These are phyloP conservation scores for Mucuna pruriens DNA, from an alignment of 306 rosid genomes.

Conservation along the genomic window DNA sequence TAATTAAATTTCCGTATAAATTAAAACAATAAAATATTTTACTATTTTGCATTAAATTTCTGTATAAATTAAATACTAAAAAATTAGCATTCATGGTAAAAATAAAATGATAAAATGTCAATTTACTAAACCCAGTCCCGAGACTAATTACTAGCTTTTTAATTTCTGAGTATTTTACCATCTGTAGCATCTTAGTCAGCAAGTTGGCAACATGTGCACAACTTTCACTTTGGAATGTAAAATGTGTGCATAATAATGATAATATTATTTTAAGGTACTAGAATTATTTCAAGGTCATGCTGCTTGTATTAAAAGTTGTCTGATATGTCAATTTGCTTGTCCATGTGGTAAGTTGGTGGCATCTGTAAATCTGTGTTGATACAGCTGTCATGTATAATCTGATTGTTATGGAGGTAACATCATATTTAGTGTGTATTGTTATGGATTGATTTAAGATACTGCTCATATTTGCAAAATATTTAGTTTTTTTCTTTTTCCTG, in stretches of 20 bases:
- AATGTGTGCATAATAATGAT: background rate
- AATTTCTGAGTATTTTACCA: background rate
- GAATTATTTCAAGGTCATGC: conserved; percentile 17
- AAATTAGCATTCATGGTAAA: too few relatives aligned
- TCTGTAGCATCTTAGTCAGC: conserved; percentile 8
- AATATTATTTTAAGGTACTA: conserved; percentile 1
- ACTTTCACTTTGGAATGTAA: background rate
- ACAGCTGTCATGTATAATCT: conserved; percentile 16
- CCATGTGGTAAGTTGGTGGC: conserved; percentile 1
- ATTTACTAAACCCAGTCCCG: background rate
- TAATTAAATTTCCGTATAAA: too few relatives aligned
- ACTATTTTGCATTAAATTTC: too few relatives aligned
- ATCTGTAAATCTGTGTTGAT: conserved; percentile 11
- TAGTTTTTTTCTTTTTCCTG: background rate
- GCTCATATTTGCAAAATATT: conserved; percentile 11
- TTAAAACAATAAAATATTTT: background rate
- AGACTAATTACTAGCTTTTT: background rate
- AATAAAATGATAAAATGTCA: background rate
- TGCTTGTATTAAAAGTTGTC: background rate
- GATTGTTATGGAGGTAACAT: conserved; percentile 25
- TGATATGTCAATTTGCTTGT: conserved; percentile 8
- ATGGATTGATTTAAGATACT: conserved; percentile 22
- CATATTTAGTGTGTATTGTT: conserved; percentile 6
- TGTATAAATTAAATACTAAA: too few relatives aligned
- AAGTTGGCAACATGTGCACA: conserved; percentile 9